Base-by-base conservation (phyloP, 352 stramenopile species). In the Hyaloperonospora brassicae region DNA sequence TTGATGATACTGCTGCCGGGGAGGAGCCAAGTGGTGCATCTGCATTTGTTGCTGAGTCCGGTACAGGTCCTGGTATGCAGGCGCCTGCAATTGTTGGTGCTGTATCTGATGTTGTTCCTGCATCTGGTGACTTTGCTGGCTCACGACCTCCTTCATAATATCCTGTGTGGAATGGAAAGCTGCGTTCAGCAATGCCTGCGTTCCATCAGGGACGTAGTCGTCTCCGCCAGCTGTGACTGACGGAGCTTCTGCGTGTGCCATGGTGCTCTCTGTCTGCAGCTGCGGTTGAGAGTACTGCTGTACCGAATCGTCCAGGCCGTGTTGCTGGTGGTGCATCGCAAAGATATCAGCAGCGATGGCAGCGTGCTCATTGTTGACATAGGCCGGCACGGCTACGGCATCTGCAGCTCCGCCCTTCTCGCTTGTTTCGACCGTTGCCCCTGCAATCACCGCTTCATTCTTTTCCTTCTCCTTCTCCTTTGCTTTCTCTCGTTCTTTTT, bases 91-190 rank as follows among this genome's bases (percentile, higher is more conserved):
- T 13, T 69, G 57, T 31, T 76, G 68, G 35, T 69, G 57, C 11
- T 67, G 66, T 23, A 74, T 60, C 6, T 68, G 57, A 8, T 78
- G 67, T 1, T 75, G 59, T 5, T 66, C 57, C 34, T 68, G 55
- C 24, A 69, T 56, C 23, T 73, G 65, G 24, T 76, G 70, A 25
- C 63, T 69, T 47, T 84, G 68, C 27, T 75, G 66, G n/a, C 45
- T 68, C 54, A 81, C 73, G 21, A 83, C 74, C 34, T 85, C 74
- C 12, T 78, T 79, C 74, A 86, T 82, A n/a, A 86, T 81, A 31
- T 87, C 77, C 24, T 83, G 64, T 2, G 74, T 84, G n/a, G 77
- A 86, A 45, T 87, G 77, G 55, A 87, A 79, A 4, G 79, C 79
- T 3, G 79, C 79, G 10, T 80, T 79, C 27, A 89, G 57, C 46